Evolutionary conservation across 78 protist genomes (phyloP).

Genomic region (Dictyostelium purpureum): DNA sequence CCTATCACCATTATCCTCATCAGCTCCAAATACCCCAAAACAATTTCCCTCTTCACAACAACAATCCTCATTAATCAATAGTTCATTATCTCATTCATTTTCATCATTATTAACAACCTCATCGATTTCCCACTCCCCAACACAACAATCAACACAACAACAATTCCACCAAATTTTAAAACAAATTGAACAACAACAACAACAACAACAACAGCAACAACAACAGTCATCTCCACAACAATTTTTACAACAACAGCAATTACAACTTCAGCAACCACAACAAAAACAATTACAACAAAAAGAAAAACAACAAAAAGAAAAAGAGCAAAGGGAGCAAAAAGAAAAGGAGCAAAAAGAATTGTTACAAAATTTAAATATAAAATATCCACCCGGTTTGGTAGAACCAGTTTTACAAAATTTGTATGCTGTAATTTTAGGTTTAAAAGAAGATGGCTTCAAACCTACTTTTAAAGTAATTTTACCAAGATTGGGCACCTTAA

Average conservation of each 20-base stretch:
- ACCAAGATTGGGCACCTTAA: conserved; percentile 43
- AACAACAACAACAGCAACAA: conserved; percentile 6
- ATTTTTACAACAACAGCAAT: neutral
- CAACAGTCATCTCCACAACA: neutral
- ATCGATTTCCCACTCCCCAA: neutral
- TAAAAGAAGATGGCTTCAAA: conserved; percentile 67
- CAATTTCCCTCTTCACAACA: neutral
- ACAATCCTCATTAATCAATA: neutral
- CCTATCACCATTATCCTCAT: conserved; percentile 7
- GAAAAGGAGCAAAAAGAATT: neutral
- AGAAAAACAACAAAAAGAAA: neutral
- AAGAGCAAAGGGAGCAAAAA: neutral
- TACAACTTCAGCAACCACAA: neutral
- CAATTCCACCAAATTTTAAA: neutral
- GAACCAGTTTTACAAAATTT: conserved; percentile 22
- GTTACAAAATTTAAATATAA: neutral
- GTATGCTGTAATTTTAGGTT: conserved; percentile 47
- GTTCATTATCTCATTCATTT: conserved; percentile 1
- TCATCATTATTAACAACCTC: conserved; percentile 3
- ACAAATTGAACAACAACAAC: neutral
- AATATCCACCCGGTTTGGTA: neutral
- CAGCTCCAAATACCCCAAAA: conserved; percentile 27
- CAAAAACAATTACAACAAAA: neutral
- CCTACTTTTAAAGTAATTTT: conserved; percentile 73
- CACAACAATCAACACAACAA: neutral